A percentile compares a stretch with the other conserved stretches of the same genome.
Conservation (phyloP, 768 basidiomycete genomes). For the Cystobasidium tubakii region DNA sequence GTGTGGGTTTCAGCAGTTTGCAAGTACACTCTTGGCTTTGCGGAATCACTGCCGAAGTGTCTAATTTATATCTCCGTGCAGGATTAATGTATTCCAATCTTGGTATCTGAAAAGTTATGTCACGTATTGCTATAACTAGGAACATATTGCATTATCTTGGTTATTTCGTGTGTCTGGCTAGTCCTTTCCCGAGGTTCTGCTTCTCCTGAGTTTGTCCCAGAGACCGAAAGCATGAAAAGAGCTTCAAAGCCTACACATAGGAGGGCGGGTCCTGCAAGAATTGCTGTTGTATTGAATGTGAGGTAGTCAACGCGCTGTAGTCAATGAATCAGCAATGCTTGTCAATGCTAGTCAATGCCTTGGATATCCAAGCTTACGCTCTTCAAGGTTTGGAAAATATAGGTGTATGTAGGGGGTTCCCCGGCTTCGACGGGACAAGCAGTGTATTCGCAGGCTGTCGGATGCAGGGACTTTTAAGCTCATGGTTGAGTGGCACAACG, state of each 20-base stretch:
- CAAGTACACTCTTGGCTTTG: too few species aligned
- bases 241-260: conserved; percentile 32
- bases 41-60: too few species aligned
- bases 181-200: too few species aligned
- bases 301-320: conserved; percentile 31
- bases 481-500: too few species aligned
- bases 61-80: too few species aligned
- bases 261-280: conserved; percentile 8
- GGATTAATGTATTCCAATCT: too few species aligned
- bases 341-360: not conserved
- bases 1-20: too few species aligned
- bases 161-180: too few species aligned
- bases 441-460: conserved; percentile 32
- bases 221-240: not conserved
- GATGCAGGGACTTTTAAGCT: not conserved
- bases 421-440: conserved; percentile 27
- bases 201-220: conserved; percentile 1
- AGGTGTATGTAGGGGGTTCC: conserved; percentile 6
- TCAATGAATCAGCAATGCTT: not conserved
- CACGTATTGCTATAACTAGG: too few species aligned
- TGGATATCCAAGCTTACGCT: conserved; percentile 3
- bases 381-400: conserved; percentile 17
- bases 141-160: too few species aligned
- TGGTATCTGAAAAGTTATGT: too few species aligned
- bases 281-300: conserved; percentile 24